phyloP scores from a whole-genome alignment of 1,284 basidiomycete genomes.

The Gymnopus androsaceus region DNA sequence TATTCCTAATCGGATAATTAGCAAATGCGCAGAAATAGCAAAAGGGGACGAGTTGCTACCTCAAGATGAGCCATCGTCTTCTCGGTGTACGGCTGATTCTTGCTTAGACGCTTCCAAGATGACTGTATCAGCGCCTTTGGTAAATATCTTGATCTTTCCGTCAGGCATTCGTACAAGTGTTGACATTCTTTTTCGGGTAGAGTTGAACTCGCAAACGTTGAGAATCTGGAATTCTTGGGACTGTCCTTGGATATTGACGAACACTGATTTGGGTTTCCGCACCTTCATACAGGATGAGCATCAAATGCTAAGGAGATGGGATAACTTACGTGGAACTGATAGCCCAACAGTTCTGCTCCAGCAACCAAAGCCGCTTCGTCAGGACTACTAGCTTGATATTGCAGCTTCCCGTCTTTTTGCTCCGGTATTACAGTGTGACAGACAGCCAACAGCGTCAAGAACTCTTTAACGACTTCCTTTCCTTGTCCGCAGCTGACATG shows the following conservation, averaged over 20 bases:
- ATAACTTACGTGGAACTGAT: constrained; percentile 84
- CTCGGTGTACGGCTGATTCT: constrained; percentile 85
- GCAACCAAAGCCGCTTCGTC: constrained; percentile 97
- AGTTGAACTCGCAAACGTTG: constrained; percentile 99
- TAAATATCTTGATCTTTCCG: constrained; percentile 92
- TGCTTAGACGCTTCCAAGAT: constrained; percentile 86
- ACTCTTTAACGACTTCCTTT: constrained; percentile 77
- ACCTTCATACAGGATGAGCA: constrained; percentile 52
- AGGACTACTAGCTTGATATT: constrained; percentile 96
- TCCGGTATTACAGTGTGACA: constrained; percentile 99
- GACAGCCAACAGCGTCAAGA: constrained; percentile 88
- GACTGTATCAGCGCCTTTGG: constrained; percentile 98
- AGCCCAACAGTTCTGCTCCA: constrained; percentile 91
- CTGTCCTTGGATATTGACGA: constrained; percentile 78
- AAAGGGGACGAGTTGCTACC: constrained; percentile 41
- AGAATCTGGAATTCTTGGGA: constrained; percentile 87
- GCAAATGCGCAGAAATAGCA: constrained; percentile 8
- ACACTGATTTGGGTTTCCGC: constrained; percentile 94
- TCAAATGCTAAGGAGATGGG: background rate
- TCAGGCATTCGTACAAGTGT: constrained; percentile 87
- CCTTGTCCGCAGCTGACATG: constrained; percentile 36
- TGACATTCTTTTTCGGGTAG: constrained; percentile 97
- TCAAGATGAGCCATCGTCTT: constrained; percentile 90
- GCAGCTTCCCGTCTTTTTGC: constrained; percentile 78
- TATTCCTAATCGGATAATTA: constrained; percentile 67